Percentiles rank a stretch among this genome's conserved stretches.
Evolutionary conservation across 805 yeast genomes (phyloP).

Genomic region (Zygosaccharomyces lentus): DNA sequence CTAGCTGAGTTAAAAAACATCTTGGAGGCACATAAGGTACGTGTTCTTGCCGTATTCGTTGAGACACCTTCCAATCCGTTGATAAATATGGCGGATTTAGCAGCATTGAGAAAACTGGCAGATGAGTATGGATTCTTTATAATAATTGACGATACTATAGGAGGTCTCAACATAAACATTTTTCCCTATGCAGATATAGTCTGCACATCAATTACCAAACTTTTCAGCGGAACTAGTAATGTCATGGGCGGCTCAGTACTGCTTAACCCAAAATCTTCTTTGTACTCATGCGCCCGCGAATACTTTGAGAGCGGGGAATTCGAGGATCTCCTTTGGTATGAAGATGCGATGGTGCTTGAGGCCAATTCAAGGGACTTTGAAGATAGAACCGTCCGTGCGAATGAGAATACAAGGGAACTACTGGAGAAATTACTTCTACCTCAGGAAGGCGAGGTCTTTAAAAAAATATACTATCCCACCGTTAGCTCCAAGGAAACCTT

Average conservation of each 20-base stretch:
- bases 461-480: constrained; percentile 12
- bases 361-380: constrained; percentile 84
- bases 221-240: constrained; percentile 89
- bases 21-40: constrained; percentile 49
- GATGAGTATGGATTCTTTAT: constrained; percentile 63
- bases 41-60: constrained; percentile 64
- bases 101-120: constrained; percentile 54
- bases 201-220: constrained; percentile 86
- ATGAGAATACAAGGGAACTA: constrained; percentile 42
- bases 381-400: constrained; percentile 47
- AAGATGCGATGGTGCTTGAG: constrained; percentile 84
- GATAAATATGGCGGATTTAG: constrained; percentile 72
- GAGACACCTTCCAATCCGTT: constrained; percentile 92
- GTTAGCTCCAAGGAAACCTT: constrained; percentile 13
- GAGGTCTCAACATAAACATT: constrained; percentile 61
- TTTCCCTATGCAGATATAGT: constrained; percentile 73
- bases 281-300: constrained; percentile 46
- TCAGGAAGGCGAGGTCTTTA: constrained; percentile 9
- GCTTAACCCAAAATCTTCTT: constrained; percentile 55
- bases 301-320: constrained; percentile 44
- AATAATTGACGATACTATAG: constrained; percentile 87
- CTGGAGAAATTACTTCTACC: constrained; percentile 9
- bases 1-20: constrained; percentile 55
- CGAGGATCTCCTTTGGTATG: constrained; percentile 80
- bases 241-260: constrained; percentile 89